These are phyloP conservation scores for Crepidotus variabilis DNA, from an alignment of 768 basidiomycete genomes.

Conservation along the genomic window DNA sequence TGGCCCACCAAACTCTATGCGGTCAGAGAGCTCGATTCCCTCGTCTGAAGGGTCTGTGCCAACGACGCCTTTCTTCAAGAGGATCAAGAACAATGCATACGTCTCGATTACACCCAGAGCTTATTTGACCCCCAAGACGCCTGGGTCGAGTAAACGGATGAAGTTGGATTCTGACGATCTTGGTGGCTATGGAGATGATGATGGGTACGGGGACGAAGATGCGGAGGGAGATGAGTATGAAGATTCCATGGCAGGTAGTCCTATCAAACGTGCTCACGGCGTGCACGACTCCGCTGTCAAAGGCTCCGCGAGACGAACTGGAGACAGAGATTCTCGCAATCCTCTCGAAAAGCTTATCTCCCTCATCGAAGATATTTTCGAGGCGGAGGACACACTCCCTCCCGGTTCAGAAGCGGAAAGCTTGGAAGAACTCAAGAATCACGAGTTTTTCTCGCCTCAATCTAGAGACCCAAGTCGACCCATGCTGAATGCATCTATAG, in stretches of 20 bases:
- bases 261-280: slow-evolving; percentile 20
- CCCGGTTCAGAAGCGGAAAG: slow-evolving; percentile 61
- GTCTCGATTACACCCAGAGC: slow-evolving; percentile 43
- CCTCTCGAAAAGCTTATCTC: slow-evolving; percentile 75
- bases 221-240: neutral
- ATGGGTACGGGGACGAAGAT: slow-evolving; percentile 12
- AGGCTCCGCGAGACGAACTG: slow-evolving; percentile 56
- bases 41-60: slow-evolving; percentile 5
- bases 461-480: slow-evolving; percentile 59
- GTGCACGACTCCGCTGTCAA: slow-evolving; percentile 31
- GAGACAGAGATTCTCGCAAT: slow-evolving; percentile 62
- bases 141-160: slow-evolving; percentile 29
- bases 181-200: slow-evolving; percentile 57
- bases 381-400: slow-evolving; percentile 65
- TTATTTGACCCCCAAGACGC: slow-evolving; percentile 42
- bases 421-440: slow-evolving; percentile 31
- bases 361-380: slow-evolving; percentile 82
- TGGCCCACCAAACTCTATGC: neutral
- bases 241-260: slow-evolving; percentile 28
- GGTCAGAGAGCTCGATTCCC: neutral
- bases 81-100: slow-evolving; percentile 37
- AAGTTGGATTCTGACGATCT: slow-evolving; percentile 38
- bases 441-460: slow-evolving; percentile 61
- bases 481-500: slow-evolving; percentile 49
- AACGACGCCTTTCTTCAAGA: slow-evolving; percentile 29